Base-by-base conservation (phyloP, 164 flowering plant species). In the Liquidambar formosana region DNA sequence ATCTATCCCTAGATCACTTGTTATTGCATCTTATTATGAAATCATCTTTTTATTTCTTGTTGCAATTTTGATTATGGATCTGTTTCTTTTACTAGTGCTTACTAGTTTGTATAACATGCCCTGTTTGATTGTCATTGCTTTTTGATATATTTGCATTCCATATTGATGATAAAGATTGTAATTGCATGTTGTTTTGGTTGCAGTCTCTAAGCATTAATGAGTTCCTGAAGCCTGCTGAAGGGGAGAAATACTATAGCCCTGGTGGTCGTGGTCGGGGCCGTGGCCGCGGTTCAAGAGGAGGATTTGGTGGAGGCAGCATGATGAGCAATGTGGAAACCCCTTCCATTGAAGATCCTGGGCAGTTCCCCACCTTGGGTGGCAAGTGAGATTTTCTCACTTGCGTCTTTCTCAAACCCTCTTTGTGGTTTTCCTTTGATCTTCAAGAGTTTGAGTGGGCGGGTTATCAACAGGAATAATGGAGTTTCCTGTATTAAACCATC, bases 161-260 rank as follows among this genome's bases (percentile, higher is more conserved):
- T 33, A 33, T 33, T 33, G 41, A 33, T 33, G 41, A 33, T n/a
- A n/a, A n/a, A 33, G 6, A 2, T 16, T 22, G 25, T 71, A 0
- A 23, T 46, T 59, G 45, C 23, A 48, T 64, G 23, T 11, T 23
- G 23, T 62, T 71, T 44, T 71, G 48, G 11, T 9, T 68, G 73
- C 62, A 94, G 99, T 71, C 94, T 68, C 76, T 92, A 23, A 92
- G 87, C 90, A 88, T 94, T 9, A 85, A 82, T 60, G 97, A 92
- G 76, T 94, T 93, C 74, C 83, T 94, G 85, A 94, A 92, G 88
- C 92, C 97, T 28, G 88, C 90, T 67, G 95, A 89, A 18, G 94
- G 97, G 16, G 95, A 86, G 66, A 82, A 72, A 71, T 77, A 64
- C 78, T 86, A 87, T 64, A 62, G 73, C 51, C 72, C 84, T 19